Conservation (phyloP, 371 early-diverging fungal species). For the Mucor saturninus region DNA sequence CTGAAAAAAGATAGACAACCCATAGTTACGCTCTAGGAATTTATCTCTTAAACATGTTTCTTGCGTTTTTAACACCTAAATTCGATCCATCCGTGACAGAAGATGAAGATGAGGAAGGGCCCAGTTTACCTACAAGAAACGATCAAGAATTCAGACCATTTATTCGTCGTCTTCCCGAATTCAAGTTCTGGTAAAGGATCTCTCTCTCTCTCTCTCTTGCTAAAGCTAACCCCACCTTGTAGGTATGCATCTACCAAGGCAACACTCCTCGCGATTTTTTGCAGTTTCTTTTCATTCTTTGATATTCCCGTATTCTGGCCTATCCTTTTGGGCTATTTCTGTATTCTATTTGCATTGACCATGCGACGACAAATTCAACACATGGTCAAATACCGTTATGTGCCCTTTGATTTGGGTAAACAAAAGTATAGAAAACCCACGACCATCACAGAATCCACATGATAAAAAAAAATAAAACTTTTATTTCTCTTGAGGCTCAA, state of each 20-base stretch:
- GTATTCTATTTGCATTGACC: conserved; percentile 93
- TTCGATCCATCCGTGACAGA: conserved; percentile 91
- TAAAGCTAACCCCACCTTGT: neutral
- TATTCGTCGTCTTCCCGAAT: conserved; percentile 98
- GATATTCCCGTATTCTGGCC: conserved; percentile 99
- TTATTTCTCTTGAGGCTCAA: conserved; percentile 24
- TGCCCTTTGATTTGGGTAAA: conserved; percentile 97
- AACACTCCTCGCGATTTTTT: neutral
- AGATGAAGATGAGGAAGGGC: conserved; percentile 75
- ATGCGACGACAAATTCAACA: conserved; percentile 96
- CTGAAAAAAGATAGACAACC: too few relatives aligned
- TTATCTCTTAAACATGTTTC: conserved; percentile 92
- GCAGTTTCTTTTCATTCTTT: conserved; percentile 64
- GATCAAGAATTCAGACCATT: conserved; percentile 99
- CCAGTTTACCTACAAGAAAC: conserved; percentile 79
- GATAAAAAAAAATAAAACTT: neutral
- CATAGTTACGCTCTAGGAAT: conserved; percentile 60
- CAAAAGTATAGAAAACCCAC: conserved; percentile 64
- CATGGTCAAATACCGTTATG: conserved; percentile 98
- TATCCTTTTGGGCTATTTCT: conserved; percentile 91
- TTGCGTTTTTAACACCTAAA: conserved; percentile 95
- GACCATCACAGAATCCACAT: neutral
- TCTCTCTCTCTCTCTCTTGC: neutral
- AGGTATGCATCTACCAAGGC: conserved; percentile 11
- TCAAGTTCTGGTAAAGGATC: conserved; percentile 94